Evolutionary conservation across 140 eudicot species (phyloP).

Genomic region (Senecio squalidus): DNA sequence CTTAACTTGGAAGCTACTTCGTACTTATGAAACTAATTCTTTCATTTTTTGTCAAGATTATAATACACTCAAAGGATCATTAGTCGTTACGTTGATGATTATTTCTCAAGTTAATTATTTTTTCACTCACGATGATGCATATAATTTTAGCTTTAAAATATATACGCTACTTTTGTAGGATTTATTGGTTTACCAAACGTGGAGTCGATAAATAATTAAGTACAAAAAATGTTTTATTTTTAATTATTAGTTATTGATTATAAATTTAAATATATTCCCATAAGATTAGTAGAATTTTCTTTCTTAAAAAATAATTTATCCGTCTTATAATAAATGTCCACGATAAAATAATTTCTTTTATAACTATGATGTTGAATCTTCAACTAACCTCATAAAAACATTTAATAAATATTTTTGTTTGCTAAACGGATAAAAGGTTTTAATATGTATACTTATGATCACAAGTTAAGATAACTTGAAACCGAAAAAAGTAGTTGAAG

Average conservation of each 20-base stretch:
- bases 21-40: slow-evolving; percentile 7
- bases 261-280: too few relatives aligned
- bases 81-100: neutral
- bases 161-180: neutral
- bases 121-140: neutral
- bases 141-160: neutral
- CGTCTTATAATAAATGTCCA: too few relatives aligned
- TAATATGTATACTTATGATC: neutral
- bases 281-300: too few relatives aligned
- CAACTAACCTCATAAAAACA: too few relatives aligned
- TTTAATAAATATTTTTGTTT: too few relatives aligned
- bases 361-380: too few relatives aligned
- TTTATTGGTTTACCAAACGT: neutral
- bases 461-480: neutral
- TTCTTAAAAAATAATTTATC: too few relatives aligned
- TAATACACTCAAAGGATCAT: neutral
- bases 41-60: neutral
- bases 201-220: too few relatives aligned
- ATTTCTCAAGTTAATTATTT: neutral
- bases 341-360: too few relatives aligned
- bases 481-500: slow-evolving; percentile 23
- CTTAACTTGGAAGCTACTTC: slow-evolving; percentile 27
- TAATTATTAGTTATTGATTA: too few relatives aligned
- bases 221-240: too few relatives aligned
- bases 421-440: neutral